phyloP scores from a whole-genome alignment of 2,329 filamentous ascomycete genomes.

The Metarhizium robertsii region DNA sequence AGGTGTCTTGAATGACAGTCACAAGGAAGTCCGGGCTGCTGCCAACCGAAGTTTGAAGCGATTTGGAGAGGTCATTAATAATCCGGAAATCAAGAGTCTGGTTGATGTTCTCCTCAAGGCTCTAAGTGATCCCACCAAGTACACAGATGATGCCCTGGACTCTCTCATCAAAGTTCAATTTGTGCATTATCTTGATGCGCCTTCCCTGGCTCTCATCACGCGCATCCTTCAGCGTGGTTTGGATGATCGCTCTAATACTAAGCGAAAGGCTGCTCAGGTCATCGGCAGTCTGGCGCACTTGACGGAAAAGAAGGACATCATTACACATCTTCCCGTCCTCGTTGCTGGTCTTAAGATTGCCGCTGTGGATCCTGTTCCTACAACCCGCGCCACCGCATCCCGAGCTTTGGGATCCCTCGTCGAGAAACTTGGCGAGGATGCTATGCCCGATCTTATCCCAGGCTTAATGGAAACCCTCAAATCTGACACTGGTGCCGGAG shows the following conservation, averaged over 20 bases:
- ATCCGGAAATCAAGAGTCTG: conserved; percentile 90
- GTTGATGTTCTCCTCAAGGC: conserved; percentile 91
- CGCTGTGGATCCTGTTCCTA: conserved; percentile 90
- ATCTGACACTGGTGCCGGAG: conserved; percentile 91
- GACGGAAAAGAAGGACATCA: conserved; percentile 89
- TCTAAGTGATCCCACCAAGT: conserved; percentile 92
- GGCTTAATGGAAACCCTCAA: conserved; percentile 97
- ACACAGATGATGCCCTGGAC: conserved; percentile 91
- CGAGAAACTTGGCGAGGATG: conserved; percentile 95
- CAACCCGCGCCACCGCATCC: conserved; percentile 90
- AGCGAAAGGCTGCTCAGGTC: conserved; percentile 92
- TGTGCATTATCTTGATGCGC: conserved; percentile 95
- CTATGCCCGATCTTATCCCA: conserved; percentile 91
- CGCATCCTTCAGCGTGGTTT: conserved; percentile 91
- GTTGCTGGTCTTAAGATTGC: conserved; percentile 84
- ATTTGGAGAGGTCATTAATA: conserved; percentile 96
- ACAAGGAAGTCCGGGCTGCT: conserved; percentile 88
- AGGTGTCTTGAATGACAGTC: conserved; percentile 88
- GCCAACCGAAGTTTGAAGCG: conserved; percentile 95
- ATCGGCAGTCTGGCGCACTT: conserved; percentile 96
- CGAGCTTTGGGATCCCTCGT: conserved; percentile 94
- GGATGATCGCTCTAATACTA: conserved; percentile 84
- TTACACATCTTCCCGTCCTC: conserved; percentile 82
- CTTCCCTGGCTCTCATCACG: conserved; percentile 87
- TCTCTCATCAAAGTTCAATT: conserved; percentile 97